Evolutionary conservation across 1,284 basidiomycete species (phyloP).

Genomic region (Chondrostereum purpureum): DNA sequence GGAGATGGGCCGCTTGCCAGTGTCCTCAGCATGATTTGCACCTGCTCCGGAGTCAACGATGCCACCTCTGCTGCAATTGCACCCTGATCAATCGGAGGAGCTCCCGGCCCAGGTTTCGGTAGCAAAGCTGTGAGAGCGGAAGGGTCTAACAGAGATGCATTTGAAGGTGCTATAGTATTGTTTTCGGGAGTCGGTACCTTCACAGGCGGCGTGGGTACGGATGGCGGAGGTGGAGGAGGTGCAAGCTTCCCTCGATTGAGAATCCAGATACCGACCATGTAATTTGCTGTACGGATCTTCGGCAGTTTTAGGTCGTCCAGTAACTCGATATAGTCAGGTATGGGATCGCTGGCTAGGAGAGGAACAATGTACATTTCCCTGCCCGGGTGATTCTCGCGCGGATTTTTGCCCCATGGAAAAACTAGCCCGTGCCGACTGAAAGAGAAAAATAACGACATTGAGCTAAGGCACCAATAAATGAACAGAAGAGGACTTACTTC

Average conservation of each 20-base stretch:
- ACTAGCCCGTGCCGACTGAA: constrained; percentile 78
- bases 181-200: constrained; percentile 11
- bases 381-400: constrained; percentile 69
- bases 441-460: constrained; percentile 10
- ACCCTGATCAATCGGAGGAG: constrained; percentile 19
- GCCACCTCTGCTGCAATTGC: constrained; percentile 44
- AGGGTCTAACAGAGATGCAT: neutral
- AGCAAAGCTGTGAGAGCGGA: constrained; percentile 8
- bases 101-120: constrained; percentile 8
- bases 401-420: constrained; percentile 75
- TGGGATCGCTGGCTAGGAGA: constrained; percentile 55
- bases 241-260: constrained; percentile 67
- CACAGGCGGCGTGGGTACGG: constrained; percentile 13
- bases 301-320: constrained; percentile 76
- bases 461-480: constrained; percentile 1
- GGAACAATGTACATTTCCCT: constrained; percentile 89
- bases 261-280: constrained; percentile 80
- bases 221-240: constrained; percentile 25
- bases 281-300: constrained; percentile 49
- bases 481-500: constrained; percentile 49
- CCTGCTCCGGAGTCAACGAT: constrained; percentile 54
- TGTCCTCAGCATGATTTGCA: constrained; percentile 47
- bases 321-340: constrained; percentile 84
- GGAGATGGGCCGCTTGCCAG: constrained; percentile 20
- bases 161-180: constrained; percentile 5